These are phyloP conservation scores for Saccharomycodes ludwigii DNA, from an alignment of 805 yeast genomes.

Conservation along the genomic window DNA sequence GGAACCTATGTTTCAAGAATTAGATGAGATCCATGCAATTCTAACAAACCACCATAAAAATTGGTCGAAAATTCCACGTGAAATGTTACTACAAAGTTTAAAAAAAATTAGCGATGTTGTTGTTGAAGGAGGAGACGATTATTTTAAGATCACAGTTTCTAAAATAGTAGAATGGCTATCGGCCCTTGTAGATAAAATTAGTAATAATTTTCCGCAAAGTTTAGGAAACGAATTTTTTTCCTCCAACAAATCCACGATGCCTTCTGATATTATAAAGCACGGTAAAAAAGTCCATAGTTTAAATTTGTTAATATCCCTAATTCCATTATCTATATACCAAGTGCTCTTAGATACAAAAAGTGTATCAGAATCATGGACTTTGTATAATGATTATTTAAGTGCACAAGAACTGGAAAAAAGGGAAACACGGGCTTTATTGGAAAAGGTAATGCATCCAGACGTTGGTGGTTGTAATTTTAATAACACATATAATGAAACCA, in stretches of 20 bases:
- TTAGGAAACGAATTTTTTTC: constrained; percentile 15
- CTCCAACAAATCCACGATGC: constrained; percentile 19
- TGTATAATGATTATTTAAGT: constrained; percentile 19
- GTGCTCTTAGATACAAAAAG: constrained; percentile 12
- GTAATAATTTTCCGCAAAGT: constrained; percentile 27
- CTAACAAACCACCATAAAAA: constrained; percentile 18
- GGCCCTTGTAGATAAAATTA: constrained; percentile 26
- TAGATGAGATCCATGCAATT: constrained; percentile 22
- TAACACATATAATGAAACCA: constrained; percentile 8
- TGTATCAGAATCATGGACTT: constrained; percentile 22
- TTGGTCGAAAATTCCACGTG: constrained; percentile 13
- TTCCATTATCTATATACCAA: constrained; percentile 32
- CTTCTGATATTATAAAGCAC: constrained; percentile 24
- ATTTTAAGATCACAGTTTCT: constrained; percentile 30
- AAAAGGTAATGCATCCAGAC: constrained; percentile 18
- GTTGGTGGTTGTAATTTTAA: constrained; percentile 15
- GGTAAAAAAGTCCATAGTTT: constrained; percentile 26
- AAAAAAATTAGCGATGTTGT: constrained; percentile 27
- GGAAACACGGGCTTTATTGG: constrained; percentile 21
- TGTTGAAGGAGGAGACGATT: constrained; percentile 32
- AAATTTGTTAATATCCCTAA: constrained; percentile 33
- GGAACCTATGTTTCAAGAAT: constrained; percentile 15
- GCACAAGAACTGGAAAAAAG: constrained; percentile 10
- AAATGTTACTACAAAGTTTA: constrained; percentile 17
- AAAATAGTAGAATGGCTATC: constrained; percentile 29